A percentile compares a stretch with the other conserved stretches of the same genome.
Evolutionary conservation across 805 yeast species (phyloP).

Genomic region (Candida berthetii): DNA sequence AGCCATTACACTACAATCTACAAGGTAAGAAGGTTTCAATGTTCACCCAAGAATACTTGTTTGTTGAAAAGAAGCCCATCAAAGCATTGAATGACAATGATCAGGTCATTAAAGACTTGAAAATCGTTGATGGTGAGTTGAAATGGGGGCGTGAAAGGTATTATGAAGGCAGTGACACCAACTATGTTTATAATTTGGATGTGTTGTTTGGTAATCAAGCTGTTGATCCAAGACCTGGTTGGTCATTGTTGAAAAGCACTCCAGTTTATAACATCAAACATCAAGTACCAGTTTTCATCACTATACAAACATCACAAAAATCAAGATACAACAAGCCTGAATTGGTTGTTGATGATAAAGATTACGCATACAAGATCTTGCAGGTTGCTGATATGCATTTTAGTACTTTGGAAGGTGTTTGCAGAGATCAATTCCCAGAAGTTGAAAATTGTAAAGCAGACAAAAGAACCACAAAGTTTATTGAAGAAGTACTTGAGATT

Average conservation of each 20-base stretch:
- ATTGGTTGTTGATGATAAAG: slow-evolving; percentile 32
- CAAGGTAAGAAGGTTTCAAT: slow-evolving; percentile 3
- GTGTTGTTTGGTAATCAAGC: slow-evolving; percentile 69
- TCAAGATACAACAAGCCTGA: slow-evolving; percentile 8
- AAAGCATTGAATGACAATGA: slow-evolving; percentile 1
- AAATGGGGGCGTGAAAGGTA: not conserved
- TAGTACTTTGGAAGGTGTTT: slow-evolving; percentile 75
- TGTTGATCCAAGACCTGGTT: slow-evolving; percentile 70
- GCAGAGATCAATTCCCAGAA: slow-evolving; percentile 68
- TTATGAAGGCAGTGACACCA: slow-evolving; percentile 2
- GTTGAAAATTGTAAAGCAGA: slow-evolving; percentile 70
- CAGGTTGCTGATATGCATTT: slow-evolving; percentile 92
- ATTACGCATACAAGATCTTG: slow-evolving; percentile 59
- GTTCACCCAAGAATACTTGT: slow-evolving; percentile 8
- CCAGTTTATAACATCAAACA: slow-evolving; percentile 4
- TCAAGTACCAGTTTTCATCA: slow-evolving; percentile 15
- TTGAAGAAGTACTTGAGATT: slow-evolving; percentile 51
- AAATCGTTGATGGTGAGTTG: not conserved
- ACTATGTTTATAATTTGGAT: slow-evolving; percentile 52
- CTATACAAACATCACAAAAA: slow-evolving; percentile 14
- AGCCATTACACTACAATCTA: slow-evolving; percentile 6
- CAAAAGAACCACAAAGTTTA: slow-evolving; percentile 52
- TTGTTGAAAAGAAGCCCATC: slow-evolving; percentile 5
- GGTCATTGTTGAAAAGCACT: slow-evolving; percentile 33
- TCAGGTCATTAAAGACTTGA: slow-evolving; percentile 1